Base-by-base conservation (phyloP, 2,329 filamentous ascomycete genomes). In the Emmonsiellopsis sp. region DNA sequence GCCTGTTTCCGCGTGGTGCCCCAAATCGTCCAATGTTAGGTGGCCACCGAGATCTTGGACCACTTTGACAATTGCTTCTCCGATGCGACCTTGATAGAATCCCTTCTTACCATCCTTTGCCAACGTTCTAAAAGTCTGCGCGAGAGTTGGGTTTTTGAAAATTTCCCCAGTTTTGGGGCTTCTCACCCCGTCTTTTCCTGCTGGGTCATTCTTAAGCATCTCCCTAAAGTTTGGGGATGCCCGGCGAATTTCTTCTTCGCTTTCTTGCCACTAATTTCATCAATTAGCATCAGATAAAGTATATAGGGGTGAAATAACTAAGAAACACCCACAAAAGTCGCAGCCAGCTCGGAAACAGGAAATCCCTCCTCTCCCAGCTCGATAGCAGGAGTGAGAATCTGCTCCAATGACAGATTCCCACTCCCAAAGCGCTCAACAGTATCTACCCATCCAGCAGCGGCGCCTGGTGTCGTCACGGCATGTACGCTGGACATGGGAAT, bases 401-500 rank as follows among this genome's bases (percentile, higher is more conserved):
- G 83, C 60, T 82, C 80, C 71, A 97, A 61, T 7, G 76, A 82
- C 11, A 97, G 62, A 65, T 86, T 94, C 2, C 89, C 88, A 67
- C 91, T 96, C 13, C 93, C 93, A 64, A 97, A 95, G 52, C 82
- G 83, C 69, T 91, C 85, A 1, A 96, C 78, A 0, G 87, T 85
- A 68, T 98, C 93, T 27, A 88, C 84, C 93, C 93, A 98, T 0
- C 92, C 93, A 0, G 90, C 93, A 0, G 93, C 83, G 1, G 93
- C 91, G 5, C 93, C 93, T 0, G 93, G 93, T 0, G 93, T 85
- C 1, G 91, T 95, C 1, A 89, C 88, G 8, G 90, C 79, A 65
- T 94, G 87, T 11, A 88, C 84, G 64, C 85, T 92, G 36, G 73
- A 71, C 73, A 86, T 82, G 13, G 91, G 90, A 34, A 96, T 91